Evolutionary conservation across 306 rosid species (phyloP).

Genomic region (Urtica urens): DNA sequence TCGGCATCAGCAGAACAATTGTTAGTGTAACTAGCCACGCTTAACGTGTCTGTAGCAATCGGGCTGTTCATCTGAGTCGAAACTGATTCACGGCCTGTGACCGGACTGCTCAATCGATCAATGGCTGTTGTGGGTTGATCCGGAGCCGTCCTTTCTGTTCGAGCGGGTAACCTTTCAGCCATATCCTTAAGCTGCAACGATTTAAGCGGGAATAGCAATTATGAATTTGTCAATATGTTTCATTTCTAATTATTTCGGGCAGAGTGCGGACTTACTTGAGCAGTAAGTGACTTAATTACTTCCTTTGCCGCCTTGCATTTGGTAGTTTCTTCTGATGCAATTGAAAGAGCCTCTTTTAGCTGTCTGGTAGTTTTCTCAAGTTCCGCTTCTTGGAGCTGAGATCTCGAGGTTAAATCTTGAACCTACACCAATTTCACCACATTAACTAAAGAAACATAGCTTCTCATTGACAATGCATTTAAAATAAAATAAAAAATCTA

Average conservation of each 20-base stretch:
- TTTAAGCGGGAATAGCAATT: not conserved
- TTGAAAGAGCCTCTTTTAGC: constrained; percentile 72
- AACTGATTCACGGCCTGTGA: constrained; percentile 38
- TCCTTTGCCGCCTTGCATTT: constrained; percentile 90
- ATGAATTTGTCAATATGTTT: no score
- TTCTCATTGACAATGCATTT: not conserved
- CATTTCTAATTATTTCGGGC: not conserved
- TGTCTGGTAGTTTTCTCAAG: constrained; percentile 65
- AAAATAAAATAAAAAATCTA: no score
- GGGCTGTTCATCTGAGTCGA: constrained; percentile 37
- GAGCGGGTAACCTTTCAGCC: constrained; percentile 85
- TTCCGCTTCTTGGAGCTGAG: constrained; percentile 71
- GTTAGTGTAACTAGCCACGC: constrained; percentile 25
- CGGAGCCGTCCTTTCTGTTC: constrained; percentile 42
- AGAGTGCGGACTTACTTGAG: constrained; percentile 42
- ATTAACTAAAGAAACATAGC: not conserved
- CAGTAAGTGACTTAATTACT: constrained; percentile 83
- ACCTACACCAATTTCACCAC: constrained; percentile 30
- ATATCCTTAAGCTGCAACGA: constrained; percentile 53
- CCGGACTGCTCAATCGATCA: constrained; percentile 30
- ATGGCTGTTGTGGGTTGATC: constrained; percentile 32
- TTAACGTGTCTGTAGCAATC: constrained; percentile 36
- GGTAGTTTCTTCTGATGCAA: constrained; percentile 66
- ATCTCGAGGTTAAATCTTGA: constrained; percentile 64
- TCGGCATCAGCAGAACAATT: constrained; percentile 35